These are phyloP conservation scores for Solanum piurae DNA, from an alignment of 257 asterid species.

Conservation along the genomic window DNA sequence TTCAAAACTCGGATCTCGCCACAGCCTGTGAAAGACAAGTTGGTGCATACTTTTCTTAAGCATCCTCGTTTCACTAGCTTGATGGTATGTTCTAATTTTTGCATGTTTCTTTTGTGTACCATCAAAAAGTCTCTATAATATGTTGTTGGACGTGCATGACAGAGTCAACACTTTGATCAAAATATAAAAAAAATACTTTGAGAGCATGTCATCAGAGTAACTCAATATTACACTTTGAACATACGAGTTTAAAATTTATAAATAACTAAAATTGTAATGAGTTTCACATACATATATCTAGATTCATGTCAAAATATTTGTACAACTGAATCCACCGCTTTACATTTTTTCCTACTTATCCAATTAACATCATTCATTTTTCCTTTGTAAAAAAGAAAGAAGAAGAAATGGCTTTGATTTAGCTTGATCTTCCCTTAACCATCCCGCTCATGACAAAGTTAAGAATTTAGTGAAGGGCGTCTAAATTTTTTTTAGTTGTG, in stretches of 20 bases:
- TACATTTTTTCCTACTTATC: not conserved
- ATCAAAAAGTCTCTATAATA: not conserved
- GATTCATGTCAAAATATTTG: not conserved
- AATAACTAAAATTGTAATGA: not conserved
- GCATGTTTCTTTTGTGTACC: too few relatives aligned
- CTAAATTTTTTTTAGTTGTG: too few relatives aligned
- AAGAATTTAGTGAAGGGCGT: too few relatives aligned
- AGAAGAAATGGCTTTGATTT: not conserved
- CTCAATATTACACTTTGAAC: not conserved
- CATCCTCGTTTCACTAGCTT: constrained; percentile 29
- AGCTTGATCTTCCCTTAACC: not conserved
- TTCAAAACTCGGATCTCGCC: not conserved
- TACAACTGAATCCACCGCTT: not conserved
- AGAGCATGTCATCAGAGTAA: not conserved
- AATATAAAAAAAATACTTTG: not conserved
- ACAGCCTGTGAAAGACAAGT: constrained; percentile 1
- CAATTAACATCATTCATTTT: not conserved
- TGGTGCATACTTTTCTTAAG: constrained; percentile 13
- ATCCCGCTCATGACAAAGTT: too few relatives aligned
- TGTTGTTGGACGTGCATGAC: not conserved
- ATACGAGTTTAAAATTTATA: not conserved
- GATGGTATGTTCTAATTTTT: constrained; percentile 7
- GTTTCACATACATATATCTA: not conserved
- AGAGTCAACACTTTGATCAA: not conserved
- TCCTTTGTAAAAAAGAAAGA: not conserved